Evolutionary conservation across 2,329 filamentous ascomycete species (phyloP).

Genomic region (Colletotrichum higginsianum): DNA sequence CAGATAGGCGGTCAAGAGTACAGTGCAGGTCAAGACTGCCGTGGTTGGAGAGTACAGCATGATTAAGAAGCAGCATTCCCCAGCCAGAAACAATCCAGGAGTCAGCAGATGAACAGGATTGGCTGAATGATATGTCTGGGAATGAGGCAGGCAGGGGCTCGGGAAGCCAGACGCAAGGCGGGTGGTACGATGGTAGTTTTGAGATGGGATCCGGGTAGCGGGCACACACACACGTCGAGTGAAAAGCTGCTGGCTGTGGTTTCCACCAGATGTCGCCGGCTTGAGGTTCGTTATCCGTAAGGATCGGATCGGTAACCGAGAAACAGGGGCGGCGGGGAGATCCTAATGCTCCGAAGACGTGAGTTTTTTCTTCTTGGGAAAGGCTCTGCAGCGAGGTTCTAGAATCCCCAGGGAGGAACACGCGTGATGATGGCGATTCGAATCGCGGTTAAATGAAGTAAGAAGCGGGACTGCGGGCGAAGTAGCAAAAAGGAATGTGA

Average conservation of each 20-base stretch:
- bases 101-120: not conserved
- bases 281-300: no score
- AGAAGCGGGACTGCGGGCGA: no score
- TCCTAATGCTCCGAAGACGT: not conserved
- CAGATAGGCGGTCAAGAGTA: constrained; percentile 8
- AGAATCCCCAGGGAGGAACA: not conserved
- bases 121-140: not conserved
- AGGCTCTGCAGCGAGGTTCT: no score
- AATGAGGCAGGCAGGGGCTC: not conserved
- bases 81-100: not conserved
- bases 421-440: not conserved
- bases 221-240: not conserved
- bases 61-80: not conserved
- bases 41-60: constrained; percentile 14
- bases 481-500: no score
- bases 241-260: not conserved
- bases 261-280: not conserved
- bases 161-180: not conserved
- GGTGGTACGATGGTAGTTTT: not conserved
- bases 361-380: no score
- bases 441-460: not conserved
- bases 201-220: not conserved
- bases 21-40: not conserved
- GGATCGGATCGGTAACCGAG: no score
- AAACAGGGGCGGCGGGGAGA: not conserved